A percentile compares a stretch with the other conserved stretches of the same genome.
phyloP scores from a whole-genome alignment of 768 basidiomycete genomes.

The Suillus subluteus region DNA sequence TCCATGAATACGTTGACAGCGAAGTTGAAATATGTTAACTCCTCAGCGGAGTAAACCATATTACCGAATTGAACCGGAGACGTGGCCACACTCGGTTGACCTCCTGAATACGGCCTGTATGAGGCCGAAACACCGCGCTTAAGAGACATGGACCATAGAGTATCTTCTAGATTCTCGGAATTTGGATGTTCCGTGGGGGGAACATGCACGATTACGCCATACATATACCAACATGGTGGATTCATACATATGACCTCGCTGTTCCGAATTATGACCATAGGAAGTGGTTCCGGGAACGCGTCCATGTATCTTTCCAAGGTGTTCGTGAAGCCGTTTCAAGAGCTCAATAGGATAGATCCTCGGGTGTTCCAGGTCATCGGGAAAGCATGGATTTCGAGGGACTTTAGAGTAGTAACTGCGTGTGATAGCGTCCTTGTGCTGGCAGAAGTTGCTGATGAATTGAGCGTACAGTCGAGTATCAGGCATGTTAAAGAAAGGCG shows the following conservation, averaged over 20 bases:
- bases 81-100: background rate
- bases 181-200: conserved; percentile 9
- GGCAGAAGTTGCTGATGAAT: background rate
- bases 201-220: conserved; percentile 6
- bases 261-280: conserved; percentile 22
- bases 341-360: conserved; percentile 16
- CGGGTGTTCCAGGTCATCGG: background rate
- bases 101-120: conserved; percentile 10
- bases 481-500: background rate
- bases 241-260: conserved; percentile 18
- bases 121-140: conserved; percentile 20
- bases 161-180: conserved; percentile 1
- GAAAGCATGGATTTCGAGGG: background rate
- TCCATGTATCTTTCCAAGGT: conserved; percentile 14
- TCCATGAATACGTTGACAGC: conserved; percentile 33
- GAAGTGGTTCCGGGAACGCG: conserved; percentile 26
- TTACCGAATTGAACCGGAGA: background rate
- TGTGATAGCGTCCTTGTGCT: background rate
- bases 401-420: background rate
- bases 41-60: conserved; percentile 15
- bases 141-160: conserved; percentile 20
- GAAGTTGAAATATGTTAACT: conserved; percentile 19
- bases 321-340: conserved; percentile 18
- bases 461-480: background rate
- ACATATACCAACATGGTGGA: conserved; percentile 6